Evolutionary conservation across 2,329 filamentous ascomycete genomes (phyloP).

Genomic region (Colletotrichum brevisporum): DNA sequence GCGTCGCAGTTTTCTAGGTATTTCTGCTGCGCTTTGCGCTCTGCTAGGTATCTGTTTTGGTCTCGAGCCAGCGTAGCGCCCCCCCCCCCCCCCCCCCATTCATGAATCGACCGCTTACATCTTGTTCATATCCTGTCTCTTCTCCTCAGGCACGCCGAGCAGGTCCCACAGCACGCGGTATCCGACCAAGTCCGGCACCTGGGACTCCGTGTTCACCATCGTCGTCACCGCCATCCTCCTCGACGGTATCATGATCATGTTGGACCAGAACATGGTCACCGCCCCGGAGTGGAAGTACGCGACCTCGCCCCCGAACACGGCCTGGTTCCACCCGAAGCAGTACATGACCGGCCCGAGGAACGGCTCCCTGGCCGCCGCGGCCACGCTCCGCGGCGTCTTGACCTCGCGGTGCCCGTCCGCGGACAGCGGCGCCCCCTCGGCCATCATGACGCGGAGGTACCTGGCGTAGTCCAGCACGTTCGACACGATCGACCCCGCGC

Average conservation of each 20-base stretch:
- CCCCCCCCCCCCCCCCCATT: no score
- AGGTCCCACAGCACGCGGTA: slow-evolving; percentile 50
- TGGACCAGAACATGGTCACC: slow-evolving; percentile 46
- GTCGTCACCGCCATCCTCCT: slow-evolving; percentile 50
- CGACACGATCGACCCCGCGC: slow-evolving; percentile 59
- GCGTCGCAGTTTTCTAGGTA: slow-evolving; percentile 42
- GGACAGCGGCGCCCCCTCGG: slow-evolving; percentile 47
- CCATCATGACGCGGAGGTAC: slow-evolving; percentile 51
- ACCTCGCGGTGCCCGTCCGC: slow-evolving; percentile 46
- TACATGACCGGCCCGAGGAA: slow-evolving; percentile 46
- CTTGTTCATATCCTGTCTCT: slow-evolving; percentile 41
- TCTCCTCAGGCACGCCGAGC: slow-evolving; percentile 41
- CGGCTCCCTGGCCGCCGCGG: slow-evolving; percentile 29
- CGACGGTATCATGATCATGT: slow-evolving; percentile 52
- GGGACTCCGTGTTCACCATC: slow-evolving; percentile 45
- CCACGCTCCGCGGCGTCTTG: slow-evolving; percentile 46
- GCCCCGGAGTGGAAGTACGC: slow-evolving; percentile 50
- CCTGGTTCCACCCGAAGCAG: slow-evolving; percentile 49
- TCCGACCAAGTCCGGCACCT: slow-evolving; percentile 42
- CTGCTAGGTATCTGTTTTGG: background rate
- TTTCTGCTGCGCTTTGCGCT: background rate
- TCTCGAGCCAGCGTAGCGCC: slow-evolving; percentile 16
- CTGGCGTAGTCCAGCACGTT: slow-evolving; percentile 56
- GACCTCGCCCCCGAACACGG: slow-evolving; percentile 45
- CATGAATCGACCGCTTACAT: no score